phyloP scores from a whole-genome alignment of 495 filamentous ascomycete species.

The Aspergillus baeticus region DNA sequence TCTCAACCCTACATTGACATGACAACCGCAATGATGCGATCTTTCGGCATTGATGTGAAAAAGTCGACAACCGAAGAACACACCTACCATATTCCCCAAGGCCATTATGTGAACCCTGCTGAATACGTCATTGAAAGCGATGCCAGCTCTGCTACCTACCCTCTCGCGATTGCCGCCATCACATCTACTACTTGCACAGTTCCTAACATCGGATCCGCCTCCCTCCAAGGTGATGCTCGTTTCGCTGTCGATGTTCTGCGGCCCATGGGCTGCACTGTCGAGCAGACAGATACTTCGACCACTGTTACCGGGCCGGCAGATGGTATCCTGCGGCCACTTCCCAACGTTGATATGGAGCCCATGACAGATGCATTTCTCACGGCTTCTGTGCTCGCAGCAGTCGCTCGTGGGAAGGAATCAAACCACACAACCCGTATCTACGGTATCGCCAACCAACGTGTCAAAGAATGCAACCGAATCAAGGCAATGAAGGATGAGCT shows the following conservation, averaged over 20 bases:
- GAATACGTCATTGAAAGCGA: conserved; percentile 95
- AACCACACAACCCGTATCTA: conserved; percentile 74
- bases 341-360: conserved; percentile 93
- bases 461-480: conserved; percentile 98
- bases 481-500: conserved; percentile 94
- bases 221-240: conserved; percentile 91
- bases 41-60: conserved; percentile 81
- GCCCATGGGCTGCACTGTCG: conserved; percentile 91
- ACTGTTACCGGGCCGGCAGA: conserved; percentile 85
- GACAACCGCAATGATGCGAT: conserved; percentile 96
- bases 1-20: conserved; percentile 98
- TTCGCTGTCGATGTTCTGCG: conserved; percentile 89
- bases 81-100: conserved; percentile 92
- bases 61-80: conserved; percentile 72
- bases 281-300: conserved; percentile 81
- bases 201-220: conserved; percentile 89
- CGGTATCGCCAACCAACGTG: conserved; percentile 97
- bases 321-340: conserved; percentile 67
- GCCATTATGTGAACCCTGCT: conserved; percentile 76
- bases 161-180: conserved; percentile 90
- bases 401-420: conserved; percentile 61
- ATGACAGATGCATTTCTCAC: conserved; percentile 99
- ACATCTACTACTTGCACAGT: conserved; percentile 93
- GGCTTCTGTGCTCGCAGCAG: conserved; percentile 88
- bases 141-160: conserved; percentile 96